A percentile compares a stretch with the other conserved stretches of the same genome.
Conservation (phyloP, 2,329 filamentous ascomycete genomes). For the Xylariaceae sp. region DNA sequence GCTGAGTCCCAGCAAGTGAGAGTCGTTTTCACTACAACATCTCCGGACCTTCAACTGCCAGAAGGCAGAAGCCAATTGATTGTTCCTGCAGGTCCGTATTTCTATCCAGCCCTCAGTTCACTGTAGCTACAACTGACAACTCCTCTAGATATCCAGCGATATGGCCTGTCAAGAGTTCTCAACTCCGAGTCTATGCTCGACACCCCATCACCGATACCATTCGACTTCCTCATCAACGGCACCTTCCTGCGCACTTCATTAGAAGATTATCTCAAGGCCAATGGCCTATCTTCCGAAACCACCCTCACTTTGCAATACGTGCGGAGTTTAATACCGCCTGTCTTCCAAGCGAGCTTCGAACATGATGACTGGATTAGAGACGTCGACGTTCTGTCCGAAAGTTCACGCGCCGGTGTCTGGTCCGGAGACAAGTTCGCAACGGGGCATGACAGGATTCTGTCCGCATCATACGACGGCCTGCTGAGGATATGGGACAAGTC, state of each 20-base stretch:
- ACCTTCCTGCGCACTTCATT: constrained; percentile 87
- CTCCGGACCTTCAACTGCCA: constrained; percentile 63
- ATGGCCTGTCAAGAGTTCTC: constrained; percentile 70
- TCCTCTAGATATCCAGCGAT: constrained; percentile 65
- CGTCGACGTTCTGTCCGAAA: constrained; percentile 77
- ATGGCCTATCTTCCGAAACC: constrained; percentile 87
- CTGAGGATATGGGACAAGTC: constrained; percentile 88
- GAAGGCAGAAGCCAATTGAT: constrained; percentile 65
- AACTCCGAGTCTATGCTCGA: constrained; percentile 74
- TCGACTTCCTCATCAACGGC: constrained; percentile 96
- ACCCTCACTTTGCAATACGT: constrained; percentile 92
- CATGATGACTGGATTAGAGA: constrained; percentile 97
- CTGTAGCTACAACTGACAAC: constrained; percentile 5
- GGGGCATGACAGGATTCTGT: constrained; percentile 76
- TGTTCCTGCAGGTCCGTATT: constrained; percentile 58
- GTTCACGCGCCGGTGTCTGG: constrained; percentile 63
- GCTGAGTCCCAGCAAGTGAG: constrained; percentile 56
- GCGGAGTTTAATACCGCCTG: constrained; percentile 83
- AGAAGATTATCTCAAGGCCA: constrained; percentile 83
- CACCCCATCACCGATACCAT: constrained; percentile 68
- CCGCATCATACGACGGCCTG: constrained; percentile 89
- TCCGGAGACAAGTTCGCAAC: constrained; percentile 50
- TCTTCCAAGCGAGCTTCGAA: constrained; percentile 89
- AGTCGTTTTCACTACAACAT: constrained; percentile 68
- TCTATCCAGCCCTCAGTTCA: not conserved